Percentiles rank a stretch among this genome's conserved stretches.
Evolutionary conservation across 192 early-diverging fungal genomes (phyloP).

Genomic region (Helicostylum pulchrum): DNA sequence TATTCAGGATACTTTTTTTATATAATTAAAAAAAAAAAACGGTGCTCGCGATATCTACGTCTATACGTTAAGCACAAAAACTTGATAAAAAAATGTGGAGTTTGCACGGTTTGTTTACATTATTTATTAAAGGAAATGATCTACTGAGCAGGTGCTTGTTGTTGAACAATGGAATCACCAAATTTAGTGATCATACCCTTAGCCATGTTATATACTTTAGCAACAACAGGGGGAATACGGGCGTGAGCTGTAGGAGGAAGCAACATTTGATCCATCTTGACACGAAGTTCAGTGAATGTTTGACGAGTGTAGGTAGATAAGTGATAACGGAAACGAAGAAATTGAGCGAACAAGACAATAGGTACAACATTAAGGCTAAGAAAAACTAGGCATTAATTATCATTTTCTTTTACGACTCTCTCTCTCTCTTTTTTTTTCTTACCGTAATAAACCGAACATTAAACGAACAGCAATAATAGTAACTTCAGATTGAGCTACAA

Average conservation of each 20-base stretch:
- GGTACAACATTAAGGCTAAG: conserved; percentile 25
- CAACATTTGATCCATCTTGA: conserved; percentile 38
- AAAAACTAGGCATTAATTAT: conserved; percentile 8
- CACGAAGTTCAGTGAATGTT: conserved; percentile 44
- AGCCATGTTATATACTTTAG: conserved; percentile 40
- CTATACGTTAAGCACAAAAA: too few relatives aligned
- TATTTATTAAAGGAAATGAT: neutral
- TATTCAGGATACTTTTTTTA: too few relatives aligned
- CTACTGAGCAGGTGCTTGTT: conserved; percentile 33
- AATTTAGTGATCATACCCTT: conserved; percentile 32
- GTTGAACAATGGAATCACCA: conserved; percentile 32
- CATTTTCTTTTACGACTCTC: neutral
- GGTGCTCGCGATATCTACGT: too few relatives aligned
- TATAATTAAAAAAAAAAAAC: too few relatives aligned
- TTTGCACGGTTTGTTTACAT: too few relatives aligned
- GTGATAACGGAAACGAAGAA: conserved; percentile 71
- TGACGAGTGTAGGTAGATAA: conserved; percentile 51
- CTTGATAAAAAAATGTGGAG: too few relatives aligned
- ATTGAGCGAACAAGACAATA: conserved; percentile 62
- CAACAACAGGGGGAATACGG: conserved; percentile 41
- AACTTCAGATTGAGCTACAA: conserved; percentile 69
- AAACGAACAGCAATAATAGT: conserved; percentile 62
- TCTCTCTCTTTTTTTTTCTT: conserved; percentile 22
- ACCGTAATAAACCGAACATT: conserved; percentile 50
- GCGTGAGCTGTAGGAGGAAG: conserved; percentile 47